These are phyloP conservation scores for Stereum hirsutum DNA, from an alignment of 1,284 basidiomycete genomes.

Conservation along the genomic window DNA sequence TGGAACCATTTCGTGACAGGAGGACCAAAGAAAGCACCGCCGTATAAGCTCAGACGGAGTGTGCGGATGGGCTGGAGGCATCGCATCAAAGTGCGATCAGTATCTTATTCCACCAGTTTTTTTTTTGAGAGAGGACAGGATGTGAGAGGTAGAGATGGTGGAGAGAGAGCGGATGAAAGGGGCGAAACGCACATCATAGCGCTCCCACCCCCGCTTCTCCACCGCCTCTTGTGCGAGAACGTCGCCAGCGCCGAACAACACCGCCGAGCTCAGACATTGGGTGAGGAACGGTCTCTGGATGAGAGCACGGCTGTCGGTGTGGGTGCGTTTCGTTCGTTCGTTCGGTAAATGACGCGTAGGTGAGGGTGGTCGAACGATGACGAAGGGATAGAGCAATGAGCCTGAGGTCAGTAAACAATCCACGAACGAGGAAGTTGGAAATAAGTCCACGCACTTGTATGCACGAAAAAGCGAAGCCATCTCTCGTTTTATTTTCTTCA, in stretches of 20 bases:
- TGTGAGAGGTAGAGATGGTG: neutral
- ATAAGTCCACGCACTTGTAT: too few relatives aligned
- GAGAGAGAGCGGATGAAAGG: neutral
- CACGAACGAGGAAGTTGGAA: too few relatives aligned
- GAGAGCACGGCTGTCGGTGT: too few relatives aligned
- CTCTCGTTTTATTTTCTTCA: too few relatives aligned
- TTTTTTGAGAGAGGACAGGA: slow-evolving; percentile 8
- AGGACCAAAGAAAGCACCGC: slow-evolving; percentile 69
- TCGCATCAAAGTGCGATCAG: too few relatives aligned
- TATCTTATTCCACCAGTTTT: too few relatives aligned
- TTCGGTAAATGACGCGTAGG: too few relatives aligned
- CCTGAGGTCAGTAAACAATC: too few relatives aligned
- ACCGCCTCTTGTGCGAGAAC: slow-evolving; percentile 76
- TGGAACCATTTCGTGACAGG: slow-evolving; percentile 65
- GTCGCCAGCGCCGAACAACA: slow-evolving; percentile 75
- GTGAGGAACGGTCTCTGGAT: slow-evolving; percentile 55
- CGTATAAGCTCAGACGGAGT: slow-evolving; percentile 65
- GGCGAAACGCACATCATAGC: slow-evolving; percentile 52
- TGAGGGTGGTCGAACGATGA: too few relatives aligned
- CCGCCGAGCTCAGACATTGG: slow-evolving; percentile 56
- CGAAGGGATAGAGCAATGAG: too few relatives aligned
- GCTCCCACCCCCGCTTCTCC: slow-evolving; percentile 54
- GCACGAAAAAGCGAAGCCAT: too few relatives aligned
- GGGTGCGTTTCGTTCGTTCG: too few relatives aligned
- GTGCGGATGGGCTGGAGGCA: slow-evolving; percentile 70